Conservation (phyloP, 495 filamentous ascomycete species). For the Penicillium coffeae region DNA sequence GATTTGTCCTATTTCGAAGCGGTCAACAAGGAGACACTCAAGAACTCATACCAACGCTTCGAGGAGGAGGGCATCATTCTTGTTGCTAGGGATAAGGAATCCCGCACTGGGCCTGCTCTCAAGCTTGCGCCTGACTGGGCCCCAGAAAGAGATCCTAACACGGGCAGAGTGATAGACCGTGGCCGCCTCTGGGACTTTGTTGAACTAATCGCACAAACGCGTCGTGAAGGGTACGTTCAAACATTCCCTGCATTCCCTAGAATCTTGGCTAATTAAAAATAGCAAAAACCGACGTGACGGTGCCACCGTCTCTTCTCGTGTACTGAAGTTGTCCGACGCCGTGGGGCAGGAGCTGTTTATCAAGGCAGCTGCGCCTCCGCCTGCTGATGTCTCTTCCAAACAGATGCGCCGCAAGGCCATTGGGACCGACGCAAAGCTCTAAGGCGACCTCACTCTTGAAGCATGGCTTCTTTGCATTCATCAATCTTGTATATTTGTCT, state of each 20-base stretch:
- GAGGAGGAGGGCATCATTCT: constrained; percentile 86
- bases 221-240: constrained; percentile 70
- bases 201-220: constrained; percentile 74
- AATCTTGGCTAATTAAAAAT: not conserved
- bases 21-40: constrained; percentile 95
- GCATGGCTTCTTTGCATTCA: not conserved
- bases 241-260: not conserved
- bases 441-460: constrained; percentile 1
- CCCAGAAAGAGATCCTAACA: constrained; percentile 58
- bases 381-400: constrained; percentile 32
- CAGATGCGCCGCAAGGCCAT: constrained; percentile 39
- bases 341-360: constrained; percentile 51
- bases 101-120: constrained; percentile 54
- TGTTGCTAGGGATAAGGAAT: constrained; percentile 58
- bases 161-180: constrained; percentile 58
- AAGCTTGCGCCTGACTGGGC: constrained; percentile 74
- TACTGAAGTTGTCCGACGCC: constrained; percentile 67
- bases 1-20: constrained; percentile 96
- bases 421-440: constrained; percentile 34
- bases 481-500: not conserved
- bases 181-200: constrained; percentile 87
- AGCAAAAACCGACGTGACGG: constrained; percentile 89
- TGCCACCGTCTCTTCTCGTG: constrained; percentile 79
- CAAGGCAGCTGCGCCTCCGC: constrained; percentile 27
- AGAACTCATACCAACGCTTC: constrained; percentile 85